A percentile compares a stretch with the other conserved stretches of the same genome.
phyloP scores from a whole-genome alignment of 768 basidiomycete genomes.

The Pleurotus tuoliensis region DNA sequence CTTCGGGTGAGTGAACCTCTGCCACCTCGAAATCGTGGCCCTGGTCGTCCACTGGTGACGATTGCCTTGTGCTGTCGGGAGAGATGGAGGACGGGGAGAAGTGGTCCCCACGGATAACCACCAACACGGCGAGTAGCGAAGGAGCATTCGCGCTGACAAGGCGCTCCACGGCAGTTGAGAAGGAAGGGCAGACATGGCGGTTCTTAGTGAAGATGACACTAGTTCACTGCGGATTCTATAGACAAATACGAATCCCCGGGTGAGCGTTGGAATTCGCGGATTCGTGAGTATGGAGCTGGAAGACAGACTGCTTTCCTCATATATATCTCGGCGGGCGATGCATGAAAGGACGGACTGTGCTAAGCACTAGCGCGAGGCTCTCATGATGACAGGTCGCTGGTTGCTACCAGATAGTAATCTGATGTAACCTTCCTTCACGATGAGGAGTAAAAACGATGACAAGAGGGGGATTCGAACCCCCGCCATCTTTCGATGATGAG shows the following conservation, averaged over 20 bases:
- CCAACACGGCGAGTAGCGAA: neutral
- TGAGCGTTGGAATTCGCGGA: no score
- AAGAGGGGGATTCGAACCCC: conserved; percentile 42
- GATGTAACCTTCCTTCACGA: no score
- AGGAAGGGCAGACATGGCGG: neutral
- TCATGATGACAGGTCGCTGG: no score
- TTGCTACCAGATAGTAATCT: no score
- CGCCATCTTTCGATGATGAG: conserved; percentile 34
- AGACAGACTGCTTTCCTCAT: no score
- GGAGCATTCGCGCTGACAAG: neutral
- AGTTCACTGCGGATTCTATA: neutral
- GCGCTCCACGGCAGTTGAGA: neutral
- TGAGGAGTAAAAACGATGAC: conserved; percentile 23
- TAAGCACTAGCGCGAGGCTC: no score
- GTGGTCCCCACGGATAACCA: conserved; percentile 4
- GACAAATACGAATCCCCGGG: no score
- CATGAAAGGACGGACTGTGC: no score
- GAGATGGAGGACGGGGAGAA: neutral
- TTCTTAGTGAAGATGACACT: conserved; percentile 3
- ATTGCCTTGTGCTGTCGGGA: neutral
- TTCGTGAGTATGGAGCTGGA: no score
- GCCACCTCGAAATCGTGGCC: no score
- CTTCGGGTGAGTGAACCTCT: neutral
- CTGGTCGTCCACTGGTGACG: neutral
- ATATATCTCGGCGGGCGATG: no score